Base-by-base conservation (phyloP, 2,329 filamentous ascomycete genomes). In the Neofusicoccum ribis region DNA sequence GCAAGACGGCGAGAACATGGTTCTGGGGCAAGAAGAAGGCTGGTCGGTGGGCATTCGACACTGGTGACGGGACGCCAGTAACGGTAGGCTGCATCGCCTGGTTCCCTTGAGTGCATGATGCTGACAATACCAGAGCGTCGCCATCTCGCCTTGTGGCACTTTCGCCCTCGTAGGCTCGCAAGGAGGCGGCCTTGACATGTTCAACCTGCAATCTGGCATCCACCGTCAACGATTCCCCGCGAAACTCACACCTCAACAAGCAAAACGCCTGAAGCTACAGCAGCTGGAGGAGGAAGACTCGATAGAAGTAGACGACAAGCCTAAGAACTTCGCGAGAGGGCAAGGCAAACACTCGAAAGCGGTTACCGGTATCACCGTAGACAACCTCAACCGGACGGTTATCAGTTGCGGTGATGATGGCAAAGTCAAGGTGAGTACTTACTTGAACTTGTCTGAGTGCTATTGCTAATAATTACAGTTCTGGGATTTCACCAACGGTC, bases 1-100 rank as follows among this genome's bases (percentile, higher is more conserved):
- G 98, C 73, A 85, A 88, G 50, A 91, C 87, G 73, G 95, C 93
- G 17, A 88, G 95, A 62, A 98, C 95, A 1, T 99, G 95, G 95
- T 97, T 97, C 79, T 98, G 95, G 93, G 95, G 94, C 5, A 89
- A 92, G 65, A 97, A 96, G 79, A 89, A 90, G 71, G 93, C 95
- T 56, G 95, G 95, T 11, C 86, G 95, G 68, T 99, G 95, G 95
- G 90, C 91, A 0, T 92, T 99, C 70, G 88, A 91, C 69, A 97
- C 93, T 0, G 86, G 90, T 46, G 95, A 99, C 78, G 86, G 87
- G 17, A 86, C 88, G n/a, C 86, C 92, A 72, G 94, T 97, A 41
- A 85, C 81, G 66, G 27, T 31, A 31, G 27, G 27, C 6, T 31
- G 27, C 27, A 31, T 31, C 27, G 6, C 6, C 27, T 31, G 27